A percentile compares a stretch with the other conserved stretches of the same genome.
phyloP scores from a whole-genome alignment of 768 basidiomycete genomes.

The Termitomyces sp. region DNA sequence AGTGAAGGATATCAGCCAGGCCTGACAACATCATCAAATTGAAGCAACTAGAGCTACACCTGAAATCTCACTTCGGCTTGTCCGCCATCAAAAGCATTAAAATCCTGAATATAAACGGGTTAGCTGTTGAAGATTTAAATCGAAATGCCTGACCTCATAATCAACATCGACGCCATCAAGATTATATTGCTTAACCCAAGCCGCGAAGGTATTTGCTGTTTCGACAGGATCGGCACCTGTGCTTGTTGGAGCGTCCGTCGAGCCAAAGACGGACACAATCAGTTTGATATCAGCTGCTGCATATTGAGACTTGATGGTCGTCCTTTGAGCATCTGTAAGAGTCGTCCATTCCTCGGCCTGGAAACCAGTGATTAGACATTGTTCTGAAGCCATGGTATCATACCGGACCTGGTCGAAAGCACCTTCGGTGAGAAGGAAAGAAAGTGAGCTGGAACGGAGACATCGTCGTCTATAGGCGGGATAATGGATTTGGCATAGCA shows the following conservation, averaged over 20 bases:
- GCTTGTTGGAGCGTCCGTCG: slow-evolving; percentile 52
- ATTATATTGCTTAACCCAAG: slow-evolving; percentile 54
- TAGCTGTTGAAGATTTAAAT: background rate
- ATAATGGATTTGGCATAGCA: background rate
- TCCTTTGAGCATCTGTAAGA: slow-evolving; percentile 38
- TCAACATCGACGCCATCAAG: slow-evolving; percentile 74
- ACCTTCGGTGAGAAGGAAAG: slow-evolving; percentile 52
- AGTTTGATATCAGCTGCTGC: slow-evolving; percentile 53
- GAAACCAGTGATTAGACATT: background rate
- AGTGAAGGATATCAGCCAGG: slow-evolving; percentile 52
- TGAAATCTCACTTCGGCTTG: slow-evolving; percentile 39
- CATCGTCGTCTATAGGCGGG: background rate
- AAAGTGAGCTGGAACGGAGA: slow-evolving; percentile 29
- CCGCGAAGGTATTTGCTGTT: slow-evolving; percentile 60
- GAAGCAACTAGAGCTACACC: too few species aligned
- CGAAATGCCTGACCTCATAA: slow-evolving; percentile 41
- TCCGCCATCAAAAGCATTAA: slow-evolving; percentile 50
- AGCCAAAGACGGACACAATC: slow-evolving; percentile 62
- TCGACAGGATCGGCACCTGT: slow-evolving; percentile 52
- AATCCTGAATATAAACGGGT: slow-evolving; percentile 38
- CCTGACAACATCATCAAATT: slow-evolving; percentile 16
- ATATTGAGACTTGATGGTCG: slow-evolving; percentile 48
- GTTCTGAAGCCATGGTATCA: background rate
- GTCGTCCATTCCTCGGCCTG: slow-evolving; percentile 50
- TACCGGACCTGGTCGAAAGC: slow-evolving; percentile 48